These are phyloP conservation scores for Amanita exitialis DNA, from an alignment of 768 basidiomycete species.

Conservation along the genomic window DNA sequence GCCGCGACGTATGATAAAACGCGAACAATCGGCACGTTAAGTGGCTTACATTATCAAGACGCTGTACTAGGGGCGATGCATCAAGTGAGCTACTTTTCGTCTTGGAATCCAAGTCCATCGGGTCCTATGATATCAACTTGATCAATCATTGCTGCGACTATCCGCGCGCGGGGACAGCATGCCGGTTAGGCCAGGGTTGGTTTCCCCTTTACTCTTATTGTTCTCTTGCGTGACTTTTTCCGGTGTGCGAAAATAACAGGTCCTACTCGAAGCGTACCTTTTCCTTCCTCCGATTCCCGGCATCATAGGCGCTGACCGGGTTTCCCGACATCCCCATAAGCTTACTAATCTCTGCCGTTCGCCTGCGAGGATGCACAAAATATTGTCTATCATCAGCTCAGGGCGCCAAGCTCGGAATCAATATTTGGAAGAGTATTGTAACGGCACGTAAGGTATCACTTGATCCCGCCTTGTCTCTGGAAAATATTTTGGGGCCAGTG, in stretches of 20 bases:
- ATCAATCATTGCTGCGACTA: not conserved
- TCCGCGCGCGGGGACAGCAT: not conserved
- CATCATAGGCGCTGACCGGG: not conserved
- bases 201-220: conserved; percentile 3
- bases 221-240: not conserved
- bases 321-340: no score
- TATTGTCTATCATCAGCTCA: not conserved
- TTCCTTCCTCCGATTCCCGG: not conserved
- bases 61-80: not conserved
- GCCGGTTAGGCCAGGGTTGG: not conserved
- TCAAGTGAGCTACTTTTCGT: not conserved
- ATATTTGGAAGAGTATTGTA: not conserved
- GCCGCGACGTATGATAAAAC: not conserved
- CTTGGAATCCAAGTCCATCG: not conserved
- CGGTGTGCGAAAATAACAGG: not conserved
- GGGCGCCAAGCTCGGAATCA: not conserved
- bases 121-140: no score
- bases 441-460: not conserved
- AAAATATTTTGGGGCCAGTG: not conserved
- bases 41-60: not conserved
- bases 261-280: not conserved
- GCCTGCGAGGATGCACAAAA: not conserved
- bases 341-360: no score
- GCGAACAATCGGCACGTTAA: not conserved
- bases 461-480: not conserved